These are phyloP conservation scores for Umbelopsis sp. DNA, from an alignment of 371 early-diverging fungal genomes.

Conservation along the genomic window DNA sequence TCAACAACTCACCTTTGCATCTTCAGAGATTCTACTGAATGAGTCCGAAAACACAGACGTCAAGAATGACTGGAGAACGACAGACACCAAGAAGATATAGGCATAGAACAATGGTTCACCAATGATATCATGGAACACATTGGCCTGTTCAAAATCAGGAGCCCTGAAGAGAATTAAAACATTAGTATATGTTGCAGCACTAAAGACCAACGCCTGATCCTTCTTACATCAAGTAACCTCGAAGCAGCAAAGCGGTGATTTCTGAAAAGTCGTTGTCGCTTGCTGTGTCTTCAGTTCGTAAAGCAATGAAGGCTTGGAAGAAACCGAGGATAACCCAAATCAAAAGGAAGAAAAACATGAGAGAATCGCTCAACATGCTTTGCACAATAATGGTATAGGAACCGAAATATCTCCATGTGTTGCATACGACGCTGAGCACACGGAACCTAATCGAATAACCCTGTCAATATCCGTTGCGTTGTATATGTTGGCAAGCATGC, in stretches of 20 bases:
- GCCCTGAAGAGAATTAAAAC: not conserved
- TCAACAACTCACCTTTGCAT: slow-evolving; percentile 5
- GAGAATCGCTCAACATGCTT: slow-evolving; percentile 44
- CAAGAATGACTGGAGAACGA: slow-evolving; percentile 41
- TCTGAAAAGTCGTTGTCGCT: slow-evolving; percentile 22
- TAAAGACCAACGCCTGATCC: not conserved
- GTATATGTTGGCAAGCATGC: slow-evolving; percentile 16
- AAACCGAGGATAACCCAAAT: slow-evolving; percentile 44
- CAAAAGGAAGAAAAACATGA: slow-evolving; percentile 45
- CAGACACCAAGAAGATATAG: slow-evolving; percentile 39
- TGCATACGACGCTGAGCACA: slow-evolving; percentile 11
- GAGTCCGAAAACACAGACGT: slow-evolving; percentile 43
- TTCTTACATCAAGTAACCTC: slow-evolving; percentile 38
- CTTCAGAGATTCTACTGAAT: slow-evolving; percentile 39
- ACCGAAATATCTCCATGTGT: slow-evolving; percentile 26
- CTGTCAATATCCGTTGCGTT: not conserved
- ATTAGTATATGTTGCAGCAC: not conserved
- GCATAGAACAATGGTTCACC: slow-evolving; percentile 36
- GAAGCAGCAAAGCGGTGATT: slow-evolving; percentile 28
- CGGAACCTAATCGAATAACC: not conserved
- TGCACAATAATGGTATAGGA: slow-evolving; percentile 41
- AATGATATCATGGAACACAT: slow-evolving; percentile 12
- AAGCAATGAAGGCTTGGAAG: slow-evolving; percentile 36
- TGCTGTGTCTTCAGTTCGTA: slow-evolving; percentile 6
- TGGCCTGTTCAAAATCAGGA: slow-evolving; percentile 39